Conservation (phyloP, 1,139 yeast genomes). For the Suhomyces guaymorum region DNA sequence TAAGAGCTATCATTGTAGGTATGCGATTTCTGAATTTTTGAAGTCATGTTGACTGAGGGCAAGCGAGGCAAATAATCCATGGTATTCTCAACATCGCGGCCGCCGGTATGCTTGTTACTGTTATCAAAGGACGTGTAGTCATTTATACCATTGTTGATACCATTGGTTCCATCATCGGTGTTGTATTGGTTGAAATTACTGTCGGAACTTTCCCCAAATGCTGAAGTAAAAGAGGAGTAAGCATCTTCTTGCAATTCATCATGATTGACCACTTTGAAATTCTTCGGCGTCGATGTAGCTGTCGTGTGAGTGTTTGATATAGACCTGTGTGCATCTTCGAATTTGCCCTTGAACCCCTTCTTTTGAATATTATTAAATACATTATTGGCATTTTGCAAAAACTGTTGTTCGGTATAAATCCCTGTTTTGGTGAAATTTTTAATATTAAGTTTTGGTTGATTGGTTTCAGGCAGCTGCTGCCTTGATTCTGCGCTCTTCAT, state of each 20-base stretch:
- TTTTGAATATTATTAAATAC: conserved; percentile 43
- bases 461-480: background rate
- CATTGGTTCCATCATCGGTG: conserved; percentile 4
- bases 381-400: conserved; percentile 41
- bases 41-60: conserved; percentile 6
- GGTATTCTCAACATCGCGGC: conserved; percentile 2
- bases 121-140: conserved; percentile 31
- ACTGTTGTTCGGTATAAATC: conserved; percentile 38
- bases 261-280: conserved; percentile 22
- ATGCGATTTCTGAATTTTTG: conserved; percentile 2
- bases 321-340: conserved; percentile 8
- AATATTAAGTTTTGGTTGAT: conserved; percentile 31
- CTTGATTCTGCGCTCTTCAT: background rate
- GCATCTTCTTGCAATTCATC: conserved; percentile 24
- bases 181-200: conserved; percentile 19
- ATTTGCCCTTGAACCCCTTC: conserved; percentile 25
- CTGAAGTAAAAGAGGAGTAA: conserved; percentile 40
- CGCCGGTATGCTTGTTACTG: conserved; percentile 6
- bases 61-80: conserved; percentile 10
- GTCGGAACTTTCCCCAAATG: conserved; percentile 28
- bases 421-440: conserved; percentile 35
- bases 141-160: conserved; percentile 15
- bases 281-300: conserved; percentile 44
- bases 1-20: conserved; percentile 26
- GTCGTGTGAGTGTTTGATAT: conserved; percentile 25